These are phyloP conservation scores for Solanum clarkiae DNA, from an alignment of 257 asterid genomes.

Conservation along the genomic window DNA sequence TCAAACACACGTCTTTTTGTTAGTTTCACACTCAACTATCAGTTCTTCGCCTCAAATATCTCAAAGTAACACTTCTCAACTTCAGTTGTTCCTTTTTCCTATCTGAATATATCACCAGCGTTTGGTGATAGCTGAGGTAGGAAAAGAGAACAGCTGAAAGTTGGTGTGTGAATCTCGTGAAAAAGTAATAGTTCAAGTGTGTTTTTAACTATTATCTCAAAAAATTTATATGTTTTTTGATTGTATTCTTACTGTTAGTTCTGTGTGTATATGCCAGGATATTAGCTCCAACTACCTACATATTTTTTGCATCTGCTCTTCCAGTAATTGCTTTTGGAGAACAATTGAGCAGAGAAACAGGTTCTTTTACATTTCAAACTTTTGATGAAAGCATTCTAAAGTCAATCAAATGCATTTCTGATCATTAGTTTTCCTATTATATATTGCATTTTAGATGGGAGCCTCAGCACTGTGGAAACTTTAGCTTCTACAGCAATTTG, in stretches of 20 bases:
- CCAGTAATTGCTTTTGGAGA: conserved; percentile 22
- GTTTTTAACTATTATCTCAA: background rate
- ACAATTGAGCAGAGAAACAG: conserved; percentile 15
- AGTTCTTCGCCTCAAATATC: too few species aligned
- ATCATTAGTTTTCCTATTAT: background rate
- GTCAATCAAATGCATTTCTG: background rate
- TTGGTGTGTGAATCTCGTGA: too few species aligned
- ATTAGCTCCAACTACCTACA: conserved; percentile 17
- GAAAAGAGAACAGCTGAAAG: too few species aligned
- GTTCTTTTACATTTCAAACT: background rate
- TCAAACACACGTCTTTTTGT: too few species aligned
- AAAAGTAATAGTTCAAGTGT: too few species aligned
- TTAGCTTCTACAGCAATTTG: conserved; percentile 8
- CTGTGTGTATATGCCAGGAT: background rate
- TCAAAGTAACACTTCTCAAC: too few species aligned
- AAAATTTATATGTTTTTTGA: background rate
- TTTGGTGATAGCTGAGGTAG: too few species aligned
- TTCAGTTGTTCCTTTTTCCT: too few species aligned
- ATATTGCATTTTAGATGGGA: background rate
- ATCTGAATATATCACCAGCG: too few species aligned
- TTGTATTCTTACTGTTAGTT: background rate
- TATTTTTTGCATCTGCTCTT: conserved; percentile 19
- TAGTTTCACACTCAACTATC: too few species aligned
- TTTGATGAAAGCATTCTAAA: background rate
- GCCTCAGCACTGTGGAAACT: conserved; percentile 5